phyloP scores from a whole-genome alignment of 345 rosid genomes.

The Rhodomyrtus tomentosa region DNA sequence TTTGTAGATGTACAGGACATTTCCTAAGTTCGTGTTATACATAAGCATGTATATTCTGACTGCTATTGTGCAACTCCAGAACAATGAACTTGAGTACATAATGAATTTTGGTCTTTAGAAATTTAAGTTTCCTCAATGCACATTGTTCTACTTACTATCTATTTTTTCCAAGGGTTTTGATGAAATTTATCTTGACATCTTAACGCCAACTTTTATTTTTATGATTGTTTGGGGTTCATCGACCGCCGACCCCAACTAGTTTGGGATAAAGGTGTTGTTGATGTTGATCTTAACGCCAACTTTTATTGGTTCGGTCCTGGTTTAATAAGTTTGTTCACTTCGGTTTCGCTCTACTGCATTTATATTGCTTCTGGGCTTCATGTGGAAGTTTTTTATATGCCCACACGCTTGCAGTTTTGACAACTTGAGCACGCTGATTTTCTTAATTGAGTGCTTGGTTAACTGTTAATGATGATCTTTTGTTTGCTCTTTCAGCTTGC shows the following conservation, averaged over 20 bases:
- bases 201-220: neutral
- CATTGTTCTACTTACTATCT: neutral
- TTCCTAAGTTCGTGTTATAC: neutral
- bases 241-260: too few relatives aligned
- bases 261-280: too few relatives aligned
- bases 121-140: neutral
- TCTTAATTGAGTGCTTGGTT: neutral
- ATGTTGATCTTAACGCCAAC: neutral
- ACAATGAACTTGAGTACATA: neutral
- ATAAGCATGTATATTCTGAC: neutral
- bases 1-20: neutral
- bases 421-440: neutral
- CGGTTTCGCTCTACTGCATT: neutral
- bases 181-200: neutral
- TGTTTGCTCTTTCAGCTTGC: constrained; percentile 48
- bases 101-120: neutral
- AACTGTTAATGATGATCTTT: neutral
- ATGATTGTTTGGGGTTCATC: too few relatives aligned
- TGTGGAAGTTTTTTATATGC: neutral
- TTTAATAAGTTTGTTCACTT: neutral
- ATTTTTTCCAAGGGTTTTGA: neutral
- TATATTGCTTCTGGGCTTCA: neutral
- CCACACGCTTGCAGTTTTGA: neutral
- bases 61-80: neutral
- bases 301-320: neutral